Base-by-base conservation (phyloP, 257 asterid species). In the Apocynum venetum region DNA sequence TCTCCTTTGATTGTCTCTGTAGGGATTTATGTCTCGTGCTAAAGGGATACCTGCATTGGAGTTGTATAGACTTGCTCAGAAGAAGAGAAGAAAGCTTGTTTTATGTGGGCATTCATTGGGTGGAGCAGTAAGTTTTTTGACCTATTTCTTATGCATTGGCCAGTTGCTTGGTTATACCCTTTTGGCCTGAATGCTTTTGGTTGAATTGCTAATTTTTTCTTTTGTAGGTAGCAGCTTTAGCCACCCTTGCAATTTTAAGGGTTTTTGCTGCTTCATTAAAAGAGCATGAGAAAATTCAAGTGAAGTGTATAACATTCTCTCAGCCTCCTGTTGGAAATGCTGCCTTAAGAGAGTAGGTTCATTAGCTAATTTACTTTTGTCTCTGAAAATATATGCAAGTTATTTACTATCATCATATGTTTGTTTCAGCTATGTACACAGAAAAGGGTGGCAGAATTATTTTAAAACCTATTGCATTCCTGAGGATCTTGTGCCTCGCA, bases 251-350 rank as follows among this genome's bases (percentile, higher is more conserved):
- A 5, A 96, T 96, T 85, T 77, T 96, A 85, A 90, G 99, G 87
- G 96, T 96, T 69, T 80, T 96, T 51, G 89, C 96, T 76, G 86
- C 86, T 87, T 82, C 99, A 73, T 87, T 94, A 52, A 93, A 89
- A 87, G 98, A 93, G 78, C 79, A 86, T 78, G 98, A 96, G 77
- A 91, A 89, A 82, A 85, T 96, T 86, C 96, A 88, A 81, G 97
- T 96, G 83, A 93, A 93, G 85, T 96, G 99, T 79, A 89, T 96
- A 79, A 96, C 99, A 63, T 96, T 96, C 84, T 96, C 99, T 80
- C 99, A 96, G 91, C 99, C 99, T 77, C 99, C 99, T 71, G 98
- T 96, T 49, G 99, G 99, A 87, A 96, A 96, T 87, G 97, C 97
- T 75, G 94, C 99, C 60, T 90, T 96, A 77, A 90, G 94, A 89